These are phyloP conservation scores for Ulota crispa DNA, from an alignment of 225 moss, liverwort and hornwort species.

Conservation along the genomic window DNA sequence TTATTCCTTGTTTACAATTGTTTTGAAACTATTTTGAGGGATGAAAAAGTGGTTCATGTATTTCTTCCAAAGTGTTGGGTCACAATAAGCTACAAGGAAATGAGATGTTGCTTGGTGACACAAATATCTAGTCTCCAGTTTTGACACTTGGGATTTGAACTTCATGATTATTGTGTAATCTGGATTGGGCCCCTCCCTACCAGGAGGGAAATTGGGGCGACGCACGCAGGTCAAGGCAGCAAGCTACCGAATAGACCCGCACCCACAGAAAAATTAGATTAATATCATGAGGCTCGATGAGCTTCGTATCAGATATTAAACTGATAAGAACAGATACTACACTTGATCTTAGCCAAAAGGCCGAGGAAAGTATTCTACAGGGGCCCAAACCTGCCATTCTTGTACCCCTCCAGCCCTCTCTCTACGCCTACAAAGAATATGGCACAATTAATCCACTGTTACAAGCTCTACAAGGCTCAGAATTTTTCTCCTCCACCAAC, in stretches of 20 bases:
- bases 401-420: background rate
- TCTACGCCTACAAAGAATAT: background rate
- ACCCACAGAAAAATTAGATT: slow-evolving; percentile 31
- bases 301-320: slow-evolving; percentile 57
- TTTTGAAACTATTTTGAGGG: no score
- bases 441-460: background rate
- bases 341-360: slow-evolving; percentile 74
- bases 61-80: no score
- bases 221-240: background rate
- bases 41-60: no score
- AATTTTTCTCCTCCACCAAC: background rate
- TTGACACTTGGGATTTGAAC: no score
- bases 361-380: slow-evolving; percentile 33
- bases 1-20: no score
- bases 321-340: slow-evolving; percentile 71
- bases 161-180: no score
- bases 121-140: no score
- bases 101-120: no score
- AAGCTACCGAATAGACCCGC: background rate
- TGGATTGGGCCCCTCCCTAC: background rate
- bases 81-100: no score
- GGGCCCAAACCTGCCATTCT: fast-evolving
- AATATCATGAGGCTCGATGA: slow-evolving; percentile 57
- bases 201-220: background rate
- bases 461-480: background rate